These are phyloP conservation scores for Cryphonectria radicalis DNA, from an alignment of 2,329 filamentous ascomycete genomes.

Conservation along the genomic window DNA sequence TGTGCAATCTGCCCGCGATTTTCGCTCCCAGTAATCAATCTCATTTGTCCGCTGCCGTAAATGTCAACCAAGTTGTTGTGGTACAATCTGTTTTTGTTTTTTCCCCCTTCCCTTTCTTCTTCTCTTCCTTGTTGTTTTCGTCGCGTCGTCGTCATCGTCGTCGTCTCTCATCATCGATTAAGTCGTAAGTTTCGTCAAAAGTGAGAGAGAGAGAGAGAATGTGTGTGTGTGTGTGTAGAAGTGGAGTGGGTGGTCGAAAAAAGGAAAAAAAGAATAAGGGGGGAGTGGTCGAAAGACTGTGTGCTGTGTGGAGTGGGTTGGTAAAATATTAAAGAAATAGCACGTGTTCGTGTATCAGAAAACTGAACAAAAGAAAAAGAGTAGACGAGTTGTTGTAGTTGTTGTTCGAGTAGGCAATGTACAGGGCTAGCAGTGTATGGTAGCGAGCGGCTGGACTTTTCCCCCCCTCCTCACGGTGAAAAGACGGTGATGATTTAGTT, in stretches of 20 bases:
- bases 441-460: neutral
- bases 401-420: neutral
- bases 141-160: neutral
- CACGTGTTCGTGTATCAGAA: neutral
- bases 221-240: neutral
- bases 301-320: neutral
- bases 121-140: neutral
- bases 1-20: conserved; percentile 14
- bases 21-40: neutral
- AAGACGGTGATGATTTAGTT: neutral
- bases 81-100: neutral
- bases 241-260: neutral
- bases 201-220: no score
- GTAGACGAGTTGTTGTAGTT: neutral
- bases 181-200: neutral
- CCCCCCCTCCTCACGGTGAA: neutral
- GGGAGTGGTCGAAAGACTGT: neutral
- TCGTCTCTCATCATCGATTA: neutral
- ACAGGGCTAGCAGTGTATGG: neutral
- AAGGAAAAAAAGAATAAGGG: neutral
- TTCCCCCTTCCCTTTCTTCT: no score
- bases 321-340: neutral
- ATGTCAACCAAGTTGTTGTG: neutral
- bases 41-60: neutral
- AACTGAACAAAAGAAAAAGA: neutral